Conservation (phyloP, 2,329 filamentous ascomycete genomes). For the Diaporthe sp. region DNA sequence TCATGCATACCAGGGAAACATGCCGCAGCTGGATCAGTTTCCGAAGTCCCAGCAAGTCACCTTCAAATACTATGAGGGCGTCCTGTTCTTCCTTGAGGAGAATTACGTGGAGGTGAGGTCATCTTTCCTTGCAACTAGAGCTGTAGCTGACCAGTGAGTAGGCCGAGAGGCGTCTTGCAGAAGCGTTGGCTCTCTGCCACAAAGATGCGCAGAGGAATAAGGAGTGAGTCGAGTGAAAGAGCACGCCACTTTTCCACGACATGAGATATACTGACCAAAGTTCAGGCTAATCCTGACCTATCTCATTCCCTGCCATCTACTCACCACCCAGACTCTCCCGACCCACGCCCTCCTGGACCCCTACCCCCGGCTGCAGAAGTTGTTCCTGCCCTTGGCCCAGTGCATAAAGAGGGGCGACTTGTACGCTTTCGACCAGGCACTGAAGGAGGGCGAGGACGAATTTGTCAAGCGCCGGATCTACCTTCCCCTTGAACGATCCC, state of each 20-base stretch:
- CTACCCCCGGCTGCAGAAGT: constrained; percentile 79
- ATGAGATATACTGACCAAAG: constrained; percentile 42
- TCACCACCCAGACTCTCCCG: constrained; percentile 89
- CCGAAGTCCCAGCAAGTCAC: constrained; percentile 93
- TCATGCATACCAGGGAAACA: constrained; percentile 80
- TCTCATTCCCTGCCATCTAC: constrained; percentile 90
- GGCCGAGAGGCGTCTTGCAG: constrained; percentile 84
- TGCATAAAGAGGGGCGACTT: constrained; percentile 89
- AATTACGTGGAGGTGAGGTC: constrained; percentile 80
- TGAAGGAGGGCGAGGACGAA: constrained; percentile 86
- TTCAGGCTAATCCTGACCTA: constrained; percentile 89
- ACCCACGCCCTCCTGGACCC: constrained; percentile 77
- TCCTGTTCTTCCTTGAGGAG: constrained; percentile 94
- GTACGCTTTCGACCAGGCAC: constrained; percentile 83
- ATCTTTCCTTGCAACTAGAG: neutral
- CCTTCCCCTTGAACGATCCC: constrained; percentile 89
- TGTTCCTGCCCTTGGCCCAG: constrained; percentile 82
- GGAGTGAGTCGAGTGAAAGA: constrained; percentile 70
- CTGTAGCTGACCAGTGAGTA: constrained; percentile 48
- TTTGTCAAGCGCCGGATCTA: constrained; percentile 96
- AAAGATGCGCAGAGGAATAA: constrained; percentile 79
- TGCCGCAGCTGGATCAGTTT: constrained; percentile 83
- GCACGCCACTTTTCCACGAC: constrained; percentile 12
- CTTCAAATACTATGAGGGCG: constrained; percentile 95
- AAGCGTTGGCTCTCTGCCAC: constrained; percentile 87